These are phyloP conservation scores for Amauroascus verrucosus DNA, from an alignment of 2,329 filamentous ascomycete genomes.

Conservation along the genomic window DNA sequence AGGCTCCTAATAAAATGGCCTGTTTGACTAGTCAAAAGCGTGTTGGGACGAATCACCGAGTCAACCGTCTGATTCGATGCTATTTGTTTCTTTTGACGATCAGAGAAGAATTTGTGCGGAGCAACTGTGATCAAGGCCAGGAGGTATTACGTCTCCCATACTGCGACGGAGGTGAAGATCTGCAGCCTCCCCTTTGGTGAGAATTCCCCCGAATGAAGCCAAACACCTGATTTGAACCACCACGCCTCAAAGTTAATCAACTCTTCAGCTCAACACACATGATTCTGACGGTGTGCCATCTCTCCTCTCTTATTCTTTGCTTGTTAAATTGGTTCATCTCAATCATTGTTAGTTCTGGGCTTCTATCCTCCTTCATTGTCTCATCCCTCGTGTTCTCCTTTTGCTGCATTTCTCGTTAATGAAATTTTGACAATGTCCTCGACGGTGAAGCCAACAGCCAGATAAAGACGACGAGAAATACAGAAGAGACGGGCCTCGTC, in stretches of 20 bases:
- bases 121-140: not conserved
- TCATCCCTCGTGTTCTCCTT: not conserved
- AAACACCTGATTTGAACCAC: not conserved
- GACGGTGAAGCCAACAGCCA: constrained; percentile 1
- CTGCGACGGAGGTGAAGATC: not conserved
- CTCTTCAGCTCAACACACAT: not conserved
- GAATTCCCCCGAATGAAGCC: not conserved
- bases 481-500: not conserved
- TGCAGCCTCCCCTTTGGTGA: not conserved
- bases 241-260: not conserved
- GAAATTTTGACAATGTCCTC: constrained; percentile 3
- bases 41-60: not conserved
- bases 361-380: not conserved
- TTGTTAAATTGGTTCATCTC: not conserved
- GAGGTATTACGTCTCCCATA: not conserved
- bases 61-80: not conserved
- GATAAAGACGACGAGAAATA: constrained; percentile 7
- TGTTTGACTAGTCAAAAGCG: not conserved
- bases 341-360: not conserved
- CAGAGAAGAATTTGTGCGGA: not conserved
- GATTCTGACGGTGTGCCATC: not conserved
- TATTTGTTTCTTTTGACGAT: not conserved
- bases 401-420: not conserved
- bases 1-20: not conserved
- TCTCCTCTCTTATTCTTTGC: not conserved